Evolutionary conservation across 441 rosid species (phyloP).

Genomic region (Populus hybrid): DNA sequence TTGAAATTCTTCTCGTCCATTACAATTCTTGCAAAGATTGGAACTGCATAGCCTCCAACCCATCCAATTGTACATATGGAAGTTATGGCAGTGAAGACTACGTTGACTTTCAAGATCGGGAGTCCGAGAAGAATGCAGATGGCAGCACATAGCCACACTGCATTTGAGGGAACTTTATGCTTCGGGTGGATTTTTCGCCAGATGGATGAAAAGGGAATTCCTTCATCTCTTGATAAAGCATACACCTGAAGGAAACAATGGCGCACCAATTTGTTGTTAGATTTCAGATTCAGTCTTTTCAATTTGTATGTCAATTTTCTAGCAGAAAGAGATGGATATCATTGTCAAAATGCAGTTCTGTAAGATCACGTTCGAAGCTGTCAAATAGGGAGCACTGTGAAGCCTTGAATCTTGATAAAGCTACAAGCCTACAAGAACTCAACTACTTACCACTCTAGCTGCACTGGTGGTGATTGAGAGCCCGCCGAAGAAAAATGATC

Average conservation of each 20-base stretch:
- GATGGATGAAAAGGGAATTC: slow-evolving; percentile 46
- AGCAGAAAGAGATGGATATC: not conserved
- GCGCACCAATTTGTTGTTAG: not conserved
- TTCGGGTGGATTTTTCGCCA: slow-evolving; percentile 54
- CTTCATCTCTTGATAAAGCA: slow-evolving; percentile 58
- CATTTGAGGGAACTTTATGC: slow-evolving; percentile 53
- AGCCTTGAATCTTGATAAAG: not conserved
- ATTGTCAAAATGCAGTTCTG: not conserved
- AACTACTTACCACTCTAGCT: slow-evolving; percentile 50
- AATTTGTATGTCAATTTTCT: not conserved
- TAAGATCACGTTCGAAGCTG: not conserved
- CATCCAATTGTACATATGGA: slow-evolving; percentile 59
- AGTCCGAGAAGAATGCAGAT: slow-evolving; percentile 51
- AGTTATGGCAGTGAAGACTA: slow-evolving; percentile 55
- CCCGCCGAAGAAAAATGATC: slow-evolving; percentile 67
- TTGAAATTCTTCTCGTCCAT: slow-evolving; percentile 49
- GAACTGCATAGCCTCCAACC: slow-evolving; percentile 61
- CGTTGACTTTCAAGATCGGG: slow-evolving; percentile 49
- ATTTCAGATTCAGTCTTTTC: not conserved
- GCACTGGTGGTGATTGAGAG: slow-evolving; percentile 60
- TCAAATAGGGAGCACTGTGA: not conserved
- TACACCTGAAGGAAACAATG: slow-evolving; percentile 36
- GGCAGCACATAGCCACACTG: slow-evolving; percentile 60
- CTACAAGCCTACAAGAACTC: not conserved
- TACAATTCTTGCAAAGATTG: slow-evolving; percentile 50